These are phyloP conservation scores for Boletus edulis DNA, from an alignment of 768 basidiomycete species.

Conservation along the genomic window DNA sequence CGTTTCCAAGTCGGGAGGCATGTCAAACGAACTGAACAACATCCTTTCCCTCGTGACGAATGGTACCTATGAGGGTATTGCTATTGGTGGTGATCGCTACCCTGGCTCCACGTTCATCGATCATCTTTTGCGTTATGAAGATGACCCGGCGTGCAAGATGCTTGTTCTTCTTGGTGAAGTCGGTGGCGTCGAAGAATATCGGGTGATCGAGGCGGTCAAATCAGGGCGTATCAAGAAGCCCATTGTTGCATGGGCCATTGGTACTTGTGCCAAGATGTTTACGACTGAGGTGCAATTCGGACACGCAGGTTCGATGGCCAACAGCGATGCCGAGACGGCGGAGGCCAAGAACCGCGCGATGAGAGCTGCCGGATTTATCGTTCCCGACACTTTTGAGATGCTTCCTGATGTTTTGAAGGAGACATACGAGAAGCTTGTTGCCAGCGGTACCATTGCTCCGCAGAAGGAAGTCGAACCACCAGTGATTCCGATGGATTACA, in stretches of 20 bases:
- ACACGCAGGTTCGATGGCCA: constrained; percentile 97
- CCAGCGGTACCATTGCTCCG: constrained; percentile 61
- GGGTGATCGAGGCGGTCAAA: constrained; percentile 97
- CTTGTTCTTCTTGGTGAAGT: constrained; percentile 98
- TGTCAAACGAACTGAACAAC: constrained; percentile 99
- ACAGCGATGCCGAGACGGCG: constrained; percentile 96
- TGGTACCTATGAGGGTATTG: constrained; percentile 99
- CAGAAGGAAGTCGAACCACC: constrained; percentile 85
- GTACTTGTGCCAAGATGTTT: constrained; percentile 99
- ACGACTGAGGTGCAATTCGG: constrained; percentile 99
- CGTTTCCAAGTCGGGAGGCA: constrained; percentile 99
- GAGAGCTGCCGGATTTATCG: constrained; percentile 92
- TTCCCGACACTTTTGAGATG: constrained; percentile 97
- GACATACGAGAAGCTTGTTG: constrained; percentile 82
- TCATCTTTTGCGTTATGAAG: constrained; percentile 96
- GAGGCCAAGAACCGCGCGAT: constrained; percentile 97
- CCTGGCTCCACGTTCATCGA: constrained; percentile 99
- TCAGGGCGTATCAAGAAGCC: constrained; percentile 93
- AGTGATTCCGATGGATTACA: constrained; percentile 99
- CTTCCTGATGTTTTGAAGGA: constrained; percentile 81
- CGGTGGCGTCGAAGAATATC: constrained; percentile 98
- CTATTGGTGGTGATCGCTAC: constrained; percentile 99
- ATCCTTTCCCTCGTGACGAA: constrained; percentile 95
- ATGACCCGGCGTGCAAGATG: constrained; percentile 97
- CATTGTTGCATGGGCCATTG: constrained; percentile 99